A percentile compares a stretch with the other conserved stretches of the same genome.
These are phyloP conservation scores for Aphanomyces euteiches DNA, from an alignment of 352 stramenopile genomes.

Conservation along the genomic window DNA sequence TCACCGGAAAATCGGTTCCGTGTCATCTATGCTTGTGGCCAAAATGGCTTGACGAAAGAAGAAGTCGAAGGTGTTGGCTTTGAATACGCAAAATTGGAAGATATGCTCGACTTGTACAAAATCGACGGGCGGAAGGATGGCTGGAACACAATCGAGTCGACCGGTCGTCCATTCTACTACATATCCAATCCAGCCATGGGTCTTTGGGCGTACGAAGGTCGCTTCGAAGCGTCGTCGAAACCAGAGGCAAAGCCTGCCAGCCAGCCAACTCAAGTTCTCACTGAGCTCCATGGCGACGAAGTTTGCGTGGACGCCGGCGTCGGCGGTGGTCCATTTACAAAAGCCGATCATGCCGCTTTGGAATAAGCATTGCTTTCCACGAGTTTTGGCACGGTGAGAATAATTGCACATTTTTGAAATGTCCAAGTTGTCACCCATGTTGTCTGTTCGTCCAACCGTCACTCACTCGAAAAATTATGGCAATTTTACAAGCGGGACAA, in stretches of 20 bases:
- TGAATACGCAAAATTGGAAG: constrained; percentile 80
- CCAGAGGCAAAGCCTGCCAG: constrained; percentile 6
- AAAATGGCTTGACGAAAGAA: constrained; percentile 86
- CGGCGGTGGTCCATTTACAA: constrained; percentile 66
- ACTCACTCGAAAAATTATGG: neutral
- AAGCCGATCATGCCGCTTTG: constrained; percentile 3
- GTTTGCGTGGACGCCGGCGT: constrained; percentile 65
- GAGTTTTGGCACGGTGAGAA: neutral
- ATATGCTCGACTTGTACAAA: constrained; percentile 84
- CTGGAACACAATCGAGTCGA: constrained; percentile 81
- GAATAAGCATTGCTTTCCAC: neutral
- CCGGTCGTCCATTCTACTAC: constrained; percentile 91
- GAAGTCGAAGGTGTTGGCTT: constrained; percentile 94
- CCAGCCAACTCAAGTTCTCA: constrained; percentile 34
- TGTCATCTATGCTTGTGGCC: constrained; percentile 90
- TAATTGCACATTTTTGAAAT: neutral
- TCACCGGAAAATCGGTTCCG: constrained; percentile 96
- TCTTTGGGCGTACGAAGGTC: constrained; percentile 90
- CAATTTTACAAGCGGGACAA: too few species aligned
- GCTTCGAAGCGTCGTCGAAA: constrained; percentile 60
- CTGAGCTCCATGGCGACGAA: constrained; percentile 44
- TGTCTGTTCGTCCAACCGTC: neutral
- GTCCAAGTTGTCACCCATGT: neutral
- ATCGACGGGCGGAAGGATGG: constrained; percentile 84
- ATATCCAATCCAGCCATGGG: constrained; percentile 96